Conservation (phyloP, 805 yeast genomes). For the Wickerhamomyces kurtzmanii region DNA sequence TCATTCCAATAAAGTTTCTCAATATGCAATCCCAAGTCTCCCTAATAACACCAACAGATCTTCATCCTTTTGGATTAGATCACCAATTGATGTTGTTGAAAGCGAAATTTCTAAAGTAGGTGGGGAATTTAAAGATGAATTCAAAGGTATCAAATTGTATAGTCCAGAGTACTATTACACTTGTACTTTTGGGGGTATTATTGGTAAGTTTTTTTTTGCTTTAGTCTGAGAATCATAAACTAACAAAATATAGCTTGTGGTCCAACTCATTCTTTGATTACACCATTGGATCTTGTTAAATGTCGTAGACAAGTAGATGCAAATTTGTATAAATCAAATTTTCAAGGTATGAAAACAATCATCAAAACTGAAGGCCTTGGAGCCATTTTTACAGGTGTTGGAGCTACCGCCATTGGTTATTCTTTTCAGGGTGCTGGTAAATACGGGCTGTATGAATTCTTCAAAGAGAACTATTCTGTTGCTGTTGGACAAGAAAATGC, state of each 20-base stretch:
- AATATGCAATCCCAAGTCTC: no score
- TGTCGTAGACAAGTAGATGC: conserved; percentile 88
- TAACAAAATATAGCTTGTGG: conserved; percentile 99
- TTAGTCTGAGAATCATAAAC: no score
- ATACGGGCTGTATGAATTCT: conserved; percentile 89
- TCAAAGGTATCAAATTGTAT: conserved; percentile 20
- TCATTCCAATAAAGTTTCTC: no score
- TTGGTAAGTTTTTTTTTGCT: no score
- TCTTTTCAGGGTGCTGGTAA: conserved; percentile 96
- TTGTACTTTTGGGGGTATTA: conserved; percentile 49
- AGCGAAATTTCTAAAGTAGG: conserved; percentile 1
- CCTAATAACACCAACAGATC: no score
- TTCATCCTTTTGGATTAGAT: no score
- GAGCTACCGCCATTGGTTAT: conserved; percentile 90
- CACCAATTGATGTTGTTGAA: no score
- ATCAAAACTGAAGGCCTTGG: conserved; percentile 63
- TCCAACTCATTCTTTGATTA: conserved; percentile 89
- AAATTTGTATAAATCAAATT: conserved; percentile 58
- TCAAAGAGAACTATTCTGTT: conserved; percentile 71
- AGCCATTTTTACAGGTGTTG: conserved; percentile 78
- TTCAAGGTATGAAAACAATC: conserved; percentile 77
- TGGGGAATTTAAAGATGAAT: conserved; percentile 6
- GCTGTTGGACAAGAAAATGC: conserved; percentile 56
- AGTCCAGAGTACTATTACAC: conserved; percentile 40
- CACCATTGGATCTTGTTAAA: conserved; percentile 90